phyloP scores from a whole-genome alignment of 2,329 filamentous ascomycete genomes.

The Aureobasidium leucospermi region DNA sequence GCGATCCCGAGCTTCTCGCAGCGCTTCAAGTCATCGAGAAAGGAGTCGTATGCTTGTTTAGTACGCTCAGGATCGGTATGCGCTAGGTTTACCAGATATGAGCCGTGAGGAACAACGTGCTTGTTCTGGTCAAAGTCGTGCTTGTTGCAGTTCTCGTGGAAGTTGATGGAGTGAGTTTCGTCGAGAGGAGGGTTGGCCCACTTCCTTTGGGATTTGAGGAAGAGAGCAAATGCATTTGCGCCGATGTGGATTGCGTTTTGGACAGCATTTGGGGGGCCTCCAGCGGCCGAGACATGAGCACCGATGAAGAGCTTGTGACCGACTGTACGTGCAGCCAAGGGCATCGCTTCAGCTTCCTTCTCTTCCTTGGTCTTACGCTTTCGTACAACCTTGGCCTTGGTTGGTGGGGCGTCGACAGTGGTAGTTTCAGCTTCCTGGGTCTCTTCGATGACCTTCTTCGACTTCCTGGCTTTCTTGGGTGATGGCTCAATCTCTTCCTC shows the following conservation, averaged over 20 bases:
- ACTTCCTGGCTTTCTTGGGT: not conserved
- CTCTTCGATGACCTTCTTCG: slow-evolving; percentile 15
- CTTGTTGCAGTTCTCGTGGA: slow-evolving; percentile 59
- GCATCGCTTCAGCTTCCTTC: slow-evolving; percentile 50
- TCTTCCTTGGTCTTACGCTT: slow-evolving; percentile 53
- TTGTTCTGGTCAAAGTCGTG: slow-evolving; percentile 64
- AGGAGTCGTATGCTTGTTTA: slow-evolving; percentile 74
- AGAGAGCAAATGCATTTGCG: slow-evolving; percentile 87
- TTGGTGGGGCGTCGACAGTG: slow-evolving; percentile 10
- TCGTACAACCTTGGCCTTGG: slow-evolving; percentile 24
- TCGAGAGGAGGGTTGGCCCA: slow-evolving; percentile 79
- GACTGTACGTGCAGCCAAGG: slow-evolving; percentile 61
- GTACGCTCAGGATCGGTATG: slow-evolving; percentile 74
- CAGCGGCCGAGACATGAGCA: slow-evolving; percentile 84
- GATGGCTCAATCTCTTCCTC: not conserved
- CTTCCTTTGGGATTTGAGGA: slow-evolving; percentile 93
- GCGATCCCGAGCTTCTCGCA: slow-evolving; percentile 80
- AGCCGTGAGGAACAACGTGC: slow-evolving; percentile 84
- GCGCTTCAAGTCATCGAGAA: slow-evolving; percentile 78
- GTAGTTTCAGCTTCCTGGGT: slow-evolving; percentile 13
- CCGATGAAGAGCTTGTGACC: slow-evolving; percentile 78
- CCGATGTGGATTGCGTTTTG: slow-evolving; percentile 41
- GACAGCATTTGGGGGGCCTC: slow-evolving; percentile 85
- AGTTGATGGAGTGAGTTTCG: slow-evolving; percentile 59
- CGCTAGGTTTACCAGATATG: slow-evolving; percentile 92